A percentile compares a stretch with the other conserved stretches of the same genome.
Conservation (phyloP, 306 rosid species). For the Dryas drummondii region DNA sequence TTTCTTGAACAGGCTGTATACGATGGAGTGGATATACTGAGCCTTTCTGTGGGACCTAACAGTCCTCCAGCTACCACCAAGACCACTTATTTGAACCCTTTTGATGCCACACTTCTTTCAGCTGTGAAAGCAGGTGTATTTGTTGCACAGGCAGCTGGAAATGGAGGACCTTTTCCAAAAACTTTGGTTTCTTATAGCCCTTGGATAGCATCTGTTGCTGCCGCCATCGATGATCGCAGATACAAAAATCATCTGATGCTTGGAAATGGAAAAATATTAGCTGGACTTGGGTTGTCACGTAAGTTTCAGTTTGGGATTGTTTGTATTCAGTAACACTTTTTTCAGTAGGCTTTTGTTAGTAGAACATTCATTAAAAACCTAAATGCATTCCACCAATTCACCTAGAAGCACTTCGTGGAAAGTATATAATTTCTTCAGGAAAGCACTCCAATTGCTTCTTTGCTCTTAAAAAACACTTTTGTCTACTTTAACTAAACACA, state of each 20-base stretch:
- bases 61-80: conserved; percentile 90
- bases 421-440: not conserved
- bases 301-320: conserved; percentile 39
- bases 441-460: not conserved
- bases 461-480: not conserved
- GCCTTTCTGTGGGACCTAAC: conserved; percentile 98
- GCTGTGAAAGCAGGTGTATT: conserved; percentile 99
- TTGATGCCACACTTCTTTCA: conserved; percentile 98
- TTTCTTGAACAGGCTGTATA: conserved; percentile 77
- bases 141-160: conserved; percentile 99
- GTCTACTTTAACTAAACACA: not conserved
- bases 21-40: conserved; percentile 98
- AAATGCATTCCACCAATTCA: not conserved
- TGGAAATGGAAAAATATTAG: conserved; percentile 87
- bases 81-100: conserved; percentile 87
- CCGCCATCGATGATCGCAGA: conserved; percentile 98
- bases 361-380: not conserved
- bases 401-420: not conserved
- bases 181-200: conserved; percentile 98
- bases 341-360: not conserved
- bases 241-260: conserved; percentile 92
- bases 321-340: not conserved
- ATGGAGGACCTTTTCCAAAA: conserved; percentile 98
- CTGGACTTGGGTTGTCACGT: conserved; percentile 97
- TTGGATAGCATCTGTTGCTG: conserved; percentile 93